Evolutionary conservation across 164 flowering plant genomes (phyloP).

Genomic region (Platanus orientalis): DNA sequence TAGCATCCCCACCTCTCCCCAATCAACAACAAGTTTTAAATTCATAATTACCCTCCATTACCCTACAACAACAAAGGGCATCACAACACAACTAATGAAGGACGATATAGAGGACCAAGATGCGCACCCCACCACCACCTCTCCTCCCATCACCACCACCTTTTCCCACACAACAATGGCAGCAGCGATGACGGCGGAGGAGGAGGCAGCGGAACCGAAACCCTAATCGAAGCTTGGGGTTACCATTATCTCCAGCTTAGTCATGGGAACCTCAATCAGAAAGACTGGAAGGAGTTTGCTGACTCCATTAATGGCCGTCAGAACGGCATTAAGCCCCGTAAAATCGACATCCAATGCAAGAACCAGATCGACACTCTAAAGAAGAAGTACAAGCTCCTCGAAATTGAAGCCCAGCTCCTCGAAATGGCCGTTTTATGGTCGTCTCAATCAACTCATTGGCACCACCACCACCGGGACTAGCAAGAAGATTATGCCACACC

Average conservation of each 20-base stretch:
- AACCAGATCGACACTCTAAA: slow-evolving; percentile 76
- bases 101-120: slow-evolving; percentile 17
- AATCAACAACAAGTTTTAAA: no score
- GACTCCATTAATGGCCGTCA: slow-evolving; percentile 52
- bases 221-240: slow-evolving; percentile 80
- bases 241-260: slow-evolving; percentile 51
- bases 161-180: slow-evolving; percentile 14
- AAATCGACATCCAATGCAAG: slow-evolving; percentile 70
- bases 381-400: slow-evolving; percentile 72
- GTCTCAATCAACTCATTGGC: slow-evolving; percentile 54
- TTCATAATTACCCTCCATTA: no score
- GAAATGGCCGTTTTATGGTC: slow-evolving; percentile 52
- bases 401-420: slow-evolving; percentile 40
- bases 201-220: slow-evolving; percentile 31
- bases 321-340: slow-evolving; percentile 30
- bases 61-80: no score
- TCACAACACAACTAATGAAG: neutral
- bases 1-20: slow-evolving; percentile 14
- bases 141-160: slow-evolving; percentile 2
- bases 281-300: slow-evolving; percentile 74
- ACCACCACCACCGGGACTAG: slow-evolving; percentile 11
- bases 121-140: slow-evolving; percentile 11
- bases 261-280: slow-evolving; percentile 73
- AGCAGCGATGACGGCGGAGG: slow-evolving; percentile 1
- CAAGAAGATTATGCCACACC: slow-evolving; percentile 1